Percentiles rank a stretch among this genome's conserved stretches.
Conservation (phyloP, 495 filamentous ascomycete genomes). For the Talaromyces proteolyticus region DNA sequence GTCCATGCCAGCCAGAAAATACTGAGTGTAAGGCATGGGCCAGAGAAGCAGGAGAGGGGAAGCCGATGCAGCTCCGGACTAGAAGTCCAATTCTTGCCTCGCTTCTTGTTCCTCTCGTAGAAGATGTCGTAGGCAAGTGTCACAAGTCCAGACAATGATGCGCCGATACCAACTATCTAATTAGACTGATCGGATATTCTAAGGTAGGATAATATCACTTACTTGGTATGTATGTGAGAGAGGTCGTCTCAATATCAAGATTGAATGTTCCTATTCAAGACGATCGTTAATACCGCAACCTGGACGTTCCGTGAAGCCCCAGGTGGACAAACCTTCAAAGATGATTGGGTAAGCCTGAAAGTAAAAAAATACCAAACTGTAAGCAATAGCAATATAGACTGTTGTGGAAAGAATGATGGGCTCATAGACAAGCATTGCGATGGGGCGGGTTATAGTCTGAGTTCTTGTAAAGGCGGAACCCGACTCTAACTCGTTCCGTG, state of each 20-base stretch:
- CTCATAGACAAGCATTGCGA: slow-evolving; percentile 33
- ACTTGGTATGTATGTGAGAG: slow-evolving; percentile 38
- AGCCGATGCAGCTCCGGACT: slow-evolving; percentile 59
- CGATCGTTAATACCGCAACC: no score
- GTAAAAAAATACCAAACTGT: slow-evolving; percentile 69
- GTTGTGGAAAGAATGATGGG: slow-evolving; percentile 27
- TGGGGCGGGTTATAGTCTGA: slow-evolving; percentile 42
- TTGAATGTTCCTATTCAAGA: slow-evolving; percentile 29
- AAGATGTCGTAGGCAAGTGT: slow-evolving; percentile 50
- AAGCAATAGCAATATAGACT: slow-evolving; percentile 62
- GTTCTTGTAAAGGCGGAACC: slow-evolving; percentile 30
- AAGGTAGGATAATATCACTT: slow-evolving; percentile 1
- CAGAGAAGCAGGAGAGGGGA: slow-evolving; percentile 60
- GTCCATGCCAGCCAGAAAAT: slow-evolving; percentile 76
- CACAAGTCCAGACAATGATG: slow-evolving; percentile 26
- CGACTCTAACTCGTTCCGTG: slow-evolving; percentile 32
- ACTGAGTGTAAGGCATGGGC: slow-evolving; percentile 52
- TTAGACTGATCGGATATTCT: not conserved
- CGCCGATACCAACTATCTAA: slow-evolving; percentile 13
- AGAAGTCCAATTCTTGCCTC: slow-evolving; percentile 31
- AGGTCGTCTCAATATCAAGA: slow-evolving; percentile 30
- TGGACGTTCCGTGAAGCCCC: no score
- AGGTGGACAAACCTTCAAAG: slow-evolving; percentile 42
- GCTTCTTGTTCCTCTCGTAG: slow-evolving; percentile 34
- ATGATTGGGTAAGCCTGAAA: slow-evolving; percentile 65